phyloP scores from a whole-genome alignment of 495 filamentous ascomycete genomes.

The Aspergillus wentii region DNA sequence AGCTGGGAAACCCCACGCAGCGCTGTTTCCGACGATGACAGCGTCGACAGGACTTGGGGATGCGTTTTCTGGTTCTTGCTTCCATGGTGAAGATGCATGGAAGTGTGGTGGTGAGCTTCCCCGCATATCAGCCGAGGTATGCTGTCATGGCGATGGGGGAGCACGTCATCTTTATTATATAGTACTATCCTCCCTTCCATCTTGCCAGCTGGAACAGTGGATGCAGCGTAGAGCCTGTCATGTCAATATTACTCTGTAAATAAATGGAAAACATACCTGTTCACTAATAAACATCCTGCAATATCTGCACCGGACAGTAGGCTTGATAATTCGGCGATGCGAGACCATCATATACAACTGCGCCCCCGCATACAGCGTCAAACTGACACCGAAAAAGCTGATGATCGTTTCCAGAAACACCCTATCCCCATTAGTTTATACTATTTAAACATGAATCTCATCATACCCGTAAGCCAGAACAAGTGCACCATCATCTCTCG shows the following conservation, averaged over 20 bases:
- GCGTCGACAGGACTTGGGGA: slow-evolving; percentile 20
- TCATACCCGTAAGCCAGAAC: slow-evolving; percentile 66
- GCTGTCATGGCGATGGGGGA: no score
- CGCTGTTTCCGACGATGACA: slow-evolving; percentile 24
- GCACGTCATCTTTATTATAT: no score
- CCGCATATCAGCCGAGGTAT: no score
- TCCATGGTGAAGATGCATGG: no score
- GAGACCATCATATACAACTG: slow-evolving; percentile 57
- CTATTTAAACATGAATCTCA: slow-evolving; percentile 1
- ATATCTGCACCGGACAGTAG: slow-evolving; percentile 64
- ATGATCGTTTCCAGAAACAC: slow-evolving; percentile 61
- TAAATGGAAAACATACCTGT: slow-evolving; percentile 42
- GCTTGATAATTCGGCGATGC: slow-evolving; percentile 66
- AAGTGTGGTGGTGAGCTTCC: no score
- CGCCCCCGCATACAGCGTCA: slow-evolving; percentile 63
- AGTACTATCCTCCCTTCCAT: slow-evolving; percentile 73
- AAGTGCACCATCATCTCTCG: slow-evolving; percentile 64
- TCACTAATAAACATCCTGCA: slow-evolving; percentile 63
- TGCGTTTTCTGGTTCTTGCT: slow-evolving; percentile 40
- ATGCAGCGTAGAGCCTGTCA: slow-evolving; percentile 57
- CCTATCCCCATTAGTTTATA: slow-evolving; percentile 28
- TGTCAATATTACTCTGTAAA: neutral
- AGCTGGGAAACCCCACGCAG: slow-evolving; percentile 20
- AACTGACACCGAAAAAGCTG: slow-evolving; percentile 61
- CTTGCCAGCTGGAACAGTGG: slow-evolving; percentile 73